Evolutionary conservation across 495 filamentous ascomycete genomes (phyloP).

Genomic region (Penicillium goetzii): DNA sequence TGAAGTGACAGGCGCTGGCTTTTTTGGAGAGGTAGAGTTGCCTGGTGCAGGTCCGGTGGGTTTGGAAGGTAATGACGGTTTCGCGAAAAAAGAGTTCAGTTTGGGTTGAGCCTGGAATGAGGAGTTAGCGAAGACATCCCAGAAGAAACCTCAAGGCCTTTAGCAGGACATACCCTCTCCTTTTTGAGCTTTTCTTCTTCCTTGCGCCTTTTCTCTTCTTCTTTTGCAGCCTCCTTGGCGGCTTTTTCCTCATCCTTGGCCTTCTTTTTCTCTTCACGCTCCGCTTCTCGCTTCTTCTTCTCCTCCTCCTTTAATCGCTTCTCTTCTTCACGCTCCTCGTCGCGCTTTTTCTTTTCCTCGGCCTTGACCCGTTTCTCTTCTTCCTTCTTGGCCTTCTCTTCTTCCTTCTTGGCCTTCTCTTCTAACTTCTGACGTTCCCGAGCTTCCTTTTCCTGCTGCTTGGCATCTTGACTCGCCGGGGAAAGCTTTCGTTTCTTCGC

Average conservation of each 20-base stretch:
- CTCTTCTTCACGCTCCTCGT: conserved; percentile 54
- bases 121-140: conserved; percentile 18
- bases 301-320: conserved; percentile 36
- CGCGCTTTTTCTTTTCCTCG: conserved; percentile 49
- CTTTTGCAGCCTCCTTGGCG: conserved; percentile 54
- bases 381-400: conserved; percentile 50
- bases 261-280: conserved; percentile 56
- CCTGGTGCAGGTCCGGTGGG: conserved; percentile 16
- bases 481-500: conserved; percentile 59
- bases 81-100: conserved; percentile 65
- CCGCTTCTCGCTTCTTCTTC: conserved; percentile 42
- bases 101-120: conserved; percentile 56
- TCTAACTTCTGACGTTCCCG: conserved; percentile 46
- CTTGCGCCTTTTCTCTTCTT: conserved; percentile 61
- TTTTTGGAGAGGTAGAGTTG: conserved; percentile 32
- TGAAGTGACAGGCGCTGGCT: conserved; percentile 17
- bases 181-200: conserved; percentile 71
- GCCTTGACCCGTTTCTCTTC: conserved; percentile 49
- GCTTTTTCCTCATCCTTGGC: conserved; percentile 66
- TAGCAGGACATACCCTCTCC: conserved; percentile 53
- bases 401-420: conserved; percentile 53
- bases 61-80: conserved; percentile 41
- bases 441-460: conserved; percentile 47
- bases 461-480: conserved; percentile 56
- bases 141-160: background rate